Percentiles rank a stretch among this genome's conserved stretches.
Evolutionary conservation across 2,329 filamentous ascomycete species (phyloP).

Genomic region (Myriosclerotinia curreyana): DNA sequence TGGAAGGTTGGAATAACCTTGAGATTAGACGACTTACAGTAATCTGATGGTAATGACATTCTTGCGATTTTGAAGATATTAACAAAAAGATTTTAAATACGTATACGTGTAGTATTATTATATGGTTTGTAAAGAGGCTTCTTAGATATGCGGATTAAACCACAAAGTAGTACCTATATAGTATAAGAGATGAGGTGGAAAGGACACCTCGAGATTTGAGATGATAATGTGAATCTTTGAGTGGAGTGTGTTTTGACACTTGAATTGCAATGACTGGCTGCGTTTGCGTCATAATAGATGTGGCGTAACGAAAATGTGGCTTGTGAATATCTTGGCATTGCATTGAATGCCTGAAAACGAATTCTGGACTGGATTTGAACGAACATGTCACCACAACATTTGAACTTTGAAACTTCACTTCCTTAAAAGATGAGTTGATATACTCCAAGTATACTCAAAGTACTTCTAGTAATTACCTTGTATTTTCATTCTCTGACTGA

Average conservation of each 20-base stretch:
- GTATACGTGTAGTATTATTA: not conserved
- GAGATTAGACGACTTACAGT: conserved; percentile 40
- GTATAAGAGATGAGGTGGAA: conserved; percentile 8
- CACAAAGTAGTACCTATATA: not conserved
- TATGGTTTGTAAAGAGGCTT: not conserved
- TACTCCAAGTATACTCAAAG: too few relatives aligned
- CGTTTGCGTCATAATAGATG: conserved; percentile 2
- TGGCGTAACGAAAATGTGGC: conserved; percentile 8
- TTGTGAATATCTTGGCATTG: not conserved
- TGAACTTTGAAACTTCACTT: too few relatives aligned
- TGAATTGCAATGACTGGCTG: not conserved
- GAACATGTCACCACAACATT: too few relatives aligned
- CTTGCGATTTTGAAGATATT: not conserved
- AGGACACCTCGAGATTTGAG: conserved; percentile 17
- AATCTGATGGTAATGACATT: conserved; percentile 36
- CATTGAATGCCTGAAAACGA: not conserved
- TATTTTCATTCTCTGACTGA: too few relatives aligned
- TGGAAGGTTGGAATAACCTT: not conserved
- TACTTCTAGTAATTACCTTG: too few relatives aligned
- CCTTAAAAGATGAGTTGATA: too few relatives aligned
- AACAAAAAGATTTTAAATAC: not conserved
- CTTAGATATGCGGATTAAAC: not conserved
- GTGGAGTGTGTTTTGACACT: conserved; percentile 6
- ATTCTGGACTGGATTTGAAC: not conserved
- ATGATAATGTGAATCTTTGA: not conserved